phyloP scores from a whole-genome alignment of 2,329 filamentous ascomycete species.

The Colletotrichum sp. region DNA sequence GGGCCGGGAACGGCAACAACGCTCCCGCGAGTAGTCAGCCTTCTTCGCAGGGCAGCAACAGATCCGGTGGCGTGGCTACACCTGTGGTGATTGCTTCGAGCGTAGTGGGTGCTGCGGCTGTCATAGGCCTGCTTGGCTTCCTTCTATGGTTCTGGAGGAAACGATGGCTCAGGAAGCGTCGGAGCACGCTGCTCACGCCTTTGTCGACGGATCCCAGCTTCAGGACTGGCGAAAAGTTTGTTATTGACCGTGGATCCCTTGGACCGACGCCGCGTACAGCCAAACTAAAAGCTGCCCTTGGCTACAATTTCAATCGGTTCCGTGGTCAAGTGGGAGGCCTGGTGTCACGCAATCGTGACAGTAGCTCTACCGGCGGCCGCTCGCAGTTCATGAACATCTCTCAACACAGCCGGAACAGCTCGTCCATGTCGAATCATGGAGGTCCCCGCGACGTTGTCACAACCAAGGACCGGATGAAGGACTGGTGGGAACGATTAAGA shows the following conservation, averaged over 20 bases:
- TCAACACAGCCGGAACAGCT: conserved; percentile 44
- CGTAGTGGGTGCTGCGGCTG: conserved; percentile 53
- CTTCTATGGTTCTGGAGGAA: conserved; percentile 57
- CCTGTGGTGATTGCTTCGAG: conserved; percentile 55
- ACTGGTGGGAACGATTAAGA: conserved; percentile 50
- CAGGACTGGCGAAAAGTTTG: conserved; percentile 36
- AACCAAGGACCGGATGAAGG: conserved; percentile 43
- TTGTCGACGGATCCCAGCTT: conserved; percentile 39
- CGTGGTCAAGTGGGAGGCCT: conserved; percentile 35
- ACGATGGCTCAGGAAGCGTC: conserved; percentile 43
- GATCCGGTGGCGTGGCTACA: conserved; percentile 29
- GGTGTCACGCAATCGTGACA: conserved; percentile 49
- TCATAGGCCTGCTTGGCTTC: conserved; percentile 50
- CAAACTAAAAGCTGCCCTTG: conserved; percentile 44
- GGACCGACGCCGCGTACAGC: conserved; percentile 52
- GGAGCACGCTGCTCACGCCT: conserved; percentile 55
- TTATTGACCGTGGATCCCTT: conserved; percentile 51
- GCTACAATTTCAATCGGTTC: conserved; percentile 39
- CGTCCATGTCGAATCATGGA: conserved; percentile 24
- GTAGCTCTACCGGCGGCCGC: conserved; percentile 24
- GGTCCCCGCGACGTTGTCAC: conserved; percentile 26
- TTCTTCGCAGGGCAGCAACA: conserved; percentile 17
- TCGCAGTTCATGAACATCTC: conserved; percentile 52
- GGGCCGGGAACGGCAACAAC: not conserved
- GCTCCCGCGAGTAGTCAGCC: not conserved